Conservation (phyloP, 129 eudicot species). For the Flaveria trinervia region DNA sequence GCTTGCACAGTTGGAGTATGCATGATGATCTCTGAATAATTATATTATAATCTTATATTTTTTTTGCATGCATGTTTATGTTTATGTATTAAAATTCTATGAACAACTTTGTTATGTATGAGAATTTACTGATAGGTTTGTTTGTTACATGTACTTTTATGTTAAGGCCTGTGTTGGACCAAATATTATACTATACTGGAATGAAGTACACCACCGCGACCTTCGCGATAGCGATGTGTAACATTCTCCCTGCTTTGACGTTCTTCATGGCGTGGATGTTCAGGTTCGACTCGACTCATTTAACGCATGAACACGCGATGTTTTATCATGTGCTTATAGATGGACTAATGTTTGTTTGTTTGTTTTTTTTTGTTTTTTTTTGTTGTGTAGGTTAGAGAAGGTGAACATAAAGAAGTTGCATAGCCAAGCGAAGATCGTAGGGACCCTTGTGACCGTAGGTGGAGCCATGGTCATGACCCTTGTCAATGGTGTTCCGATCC, state of each 20-base stretch:
- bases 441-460: conserved; percentile 68
- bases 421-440: conserved; percentile 75
- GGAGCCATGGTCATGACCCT: conserved; percentile 94
- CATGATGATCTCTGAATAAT: background rate
- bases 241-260: conserved; percentile 68
- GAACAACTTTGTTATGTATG: no score
- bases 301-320: background rate
- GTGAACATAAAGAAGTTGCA: conserved; percentile 48
- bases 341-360: background rate
- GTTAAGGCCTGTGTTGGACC: conserved; percentile 72
- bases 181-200: conserved; percentile 59
- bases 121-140: background rate
- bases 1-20: conserved; percentile 66
- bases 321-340: background rate
- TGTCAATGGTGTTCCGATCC: conserved; percentile 53
- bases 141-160: background rate
- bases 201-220: conserved; percentile 68
- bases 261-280: conserved; percentile 66
- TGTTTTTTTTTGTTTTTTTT: background rate
- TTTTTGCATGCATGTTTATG: no score
- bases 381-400: conserved; percentile 55
- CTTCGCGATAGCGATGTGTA: conserved; percentile 58
- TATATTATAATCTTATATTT: background rate
- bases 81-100: no score
- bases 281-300: conserved; percentile 33